Conservation (phyloP, 163 green algal species). For the Chlorella variabilis region DNA sequence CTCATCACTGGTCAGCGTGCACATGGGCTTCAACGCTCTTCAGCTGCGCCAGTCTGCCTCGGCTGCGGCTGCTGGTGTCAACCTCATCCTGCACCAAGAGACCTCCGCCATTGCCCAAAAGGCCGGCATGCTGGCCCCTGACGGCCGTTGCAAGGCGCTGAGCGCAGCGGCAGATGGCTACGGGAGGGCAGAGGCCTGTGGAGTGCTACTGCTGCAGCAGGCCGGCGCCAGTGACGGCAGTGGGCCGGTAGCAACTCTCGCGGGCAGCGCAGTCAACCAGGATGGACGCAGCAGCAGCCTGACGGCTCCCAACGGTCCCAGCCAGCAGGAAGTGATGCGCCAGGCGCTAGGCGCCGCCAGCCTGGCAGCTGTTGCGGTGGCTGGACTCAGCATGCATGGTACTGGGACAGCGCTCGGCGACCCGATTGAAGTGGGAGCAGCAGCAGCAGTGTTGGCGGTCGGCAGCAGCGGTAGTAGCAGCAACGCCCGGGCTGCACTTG, state of each 20-base stretch:
- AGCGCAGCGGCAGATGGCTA: conserved; percentile 89
- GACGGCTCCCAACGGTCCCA: conserved; percentile 77
- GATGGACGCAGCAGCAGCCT: conserved; percentile 73
- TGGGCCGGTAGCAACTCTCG: conserved; percentile 43
- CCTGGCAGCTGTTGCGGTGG: conserved; percentile 28
- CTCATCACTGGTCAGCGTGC: conserved; percentile 77
- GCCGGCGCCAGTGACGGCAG: neutral
- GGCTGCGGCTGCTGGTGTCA: conserved; percentile 70
- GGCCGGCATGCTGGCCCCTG: conserved; percentile 83
- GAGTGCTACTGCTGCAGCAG: conserved; percentile 46
- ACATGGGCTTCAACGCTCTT: conserved; percentile 44
- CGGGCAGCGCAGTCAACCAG: conserved; percentile 71
- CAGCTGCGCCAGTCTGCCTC: conserved; percentile 35
- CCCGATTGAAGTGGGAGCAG: conserved; percentile 77
- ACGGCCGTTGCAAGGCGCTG: conserved; percentile 93
- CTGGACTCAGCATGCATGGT: conserved; percentile 81
- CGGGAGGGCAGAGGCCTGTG: conserved; percentile 75
- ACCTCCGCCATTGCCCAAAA: conserved; percentile 57
- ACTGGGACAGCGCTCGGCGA: conserved; percentile 78
- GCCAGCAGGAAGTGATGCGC: conserved; percentile 73
- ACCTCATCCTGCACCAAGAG: conserved; percentile 62
- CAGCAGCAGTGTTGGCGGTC: conserved; percentile 47
- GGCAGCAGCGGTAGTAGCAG: neutral
- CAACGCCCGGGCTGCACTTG: conserved; percentile 41
- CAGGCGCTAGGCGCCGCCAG: conserved; percentile 57